These are phyloP conservation scores for Saccharomycopsis sp. DNA, from an alignment of 805 yeast species.

Conservation along the genomic window DNA sequence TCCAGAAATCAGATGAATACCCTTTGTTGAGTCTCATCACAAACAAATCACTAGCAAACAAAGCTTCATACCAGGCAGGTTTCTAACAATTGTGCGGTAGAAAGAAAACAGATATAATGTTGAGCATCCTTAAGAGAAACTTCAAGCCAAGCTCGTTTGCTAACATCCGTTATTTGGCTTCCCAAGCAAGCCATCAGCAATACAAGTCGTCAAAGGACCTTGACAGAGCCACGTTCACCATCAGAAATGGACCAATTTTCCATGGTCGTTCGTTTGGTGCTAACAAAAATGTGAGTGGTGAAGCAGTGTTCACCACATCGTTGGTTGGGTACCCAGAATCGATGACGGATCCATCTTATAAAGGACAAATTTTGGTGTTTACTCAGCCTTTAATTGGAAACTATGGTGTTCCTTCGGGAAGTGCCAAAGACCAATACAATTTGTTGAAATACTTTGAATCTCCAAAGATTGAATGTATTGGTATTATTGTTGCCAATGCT, in stretches of 20 bases:
- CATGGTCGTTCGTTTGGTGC: constrained; percentile 96
- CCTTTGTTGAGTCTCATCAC: background rate
- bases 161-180: constrained; percentile 5
- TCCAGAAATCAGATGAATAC: too few species aligned
- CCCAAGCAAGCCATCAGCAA: constrained; percentile 4
- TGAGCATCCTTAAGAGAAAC: background rate
- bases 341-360: constrained; percentile 97
- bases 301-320: constrained; percentile 96
- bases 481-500: constrained; percentile 92
- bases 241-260: constrained; percentile 89
- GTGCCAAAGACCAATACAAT: constrained; percentile 74
- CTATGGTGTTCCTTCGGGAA: constrained; percentile 92
- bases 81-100: background rate
- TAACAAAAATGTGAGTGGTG: constrained; percentile 86
- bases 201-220: constrained; percentile 25
- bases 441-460: constrained; percentile 87
- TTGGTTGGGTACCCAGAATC: constrained; percentile 98
- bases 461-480: constrained; percentile 87
- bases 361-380: constrained; percentile 93
- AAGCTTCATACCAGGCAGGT: too few species aligned
- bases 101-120: background rate
- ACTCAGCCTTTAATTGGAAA: constrained; percentile 97
- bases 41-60: background rate
- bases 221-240: constrained; percentile 83
- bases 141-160: background rate